Conservation (phyloP, 495 filamentous ascomycete genomes). For the Cercophora scortea region DNA sequence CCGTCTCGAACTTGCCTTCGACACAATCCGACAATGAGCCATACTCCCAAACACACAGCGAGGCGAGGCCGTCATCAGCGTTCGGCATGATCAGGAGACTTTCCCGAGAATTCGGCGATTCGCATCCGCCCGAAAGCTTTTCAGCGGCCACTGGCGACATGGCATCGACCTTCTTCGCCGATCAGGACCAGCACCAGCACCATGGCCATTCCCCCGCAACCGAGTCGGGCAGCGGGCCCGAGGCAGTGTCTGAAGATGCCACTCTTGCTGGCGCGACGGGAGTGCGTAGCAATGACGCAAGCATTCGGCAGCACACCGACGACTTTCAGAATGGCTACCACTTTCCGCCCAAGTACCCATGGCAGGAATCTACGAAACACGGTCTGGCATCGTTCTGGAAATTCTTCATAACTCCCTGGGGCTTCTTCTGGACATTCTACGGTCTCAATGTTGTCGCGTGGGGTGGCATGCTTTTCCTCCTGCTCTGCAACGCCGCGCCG, state of each 20-base stretch:
- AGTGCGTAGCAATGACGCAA: neutral
- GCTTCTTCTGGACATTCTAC: conserved; percentile 70
- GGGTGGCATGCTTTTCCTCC: conserved; percentile 85
- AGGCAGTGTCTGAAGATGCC: conserved; percentile 8
- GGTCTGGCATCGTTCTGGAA: conserved; percentile 49
- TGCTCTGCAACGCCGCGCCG: conserved; percentile 66
- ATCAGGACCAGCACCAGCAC: neutral
- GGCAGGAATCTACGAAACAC: conserved; percentile 47
- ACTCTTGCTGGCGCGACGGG: conserved; percentile 1
- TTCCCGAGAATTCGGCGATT: conserved; percentile 38
- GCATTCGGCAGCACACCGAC: conserved; percentile 2
- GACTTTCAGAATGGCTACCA: conserved; percentile 55
- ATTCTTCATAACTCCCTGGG: conserved; percentile 53
- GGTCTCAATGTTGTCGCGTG: conserved; percentile 76
- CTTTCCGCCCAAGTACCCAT: conserved; percentile 59
- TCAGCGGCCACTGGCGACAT: conserved; percentile 44
- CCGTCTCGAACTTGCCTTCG: neutral
- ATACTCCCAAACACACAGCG: conserved; percentile 3
- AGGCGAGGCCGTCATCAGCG: conserved; percentile 18
- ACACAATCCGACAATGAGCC: neutral
- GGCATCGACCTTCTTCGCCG: conserved; percentile 15
- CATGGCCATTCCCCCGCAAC: neutral
- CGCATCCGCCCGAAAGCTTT: conserved; percentile 42
- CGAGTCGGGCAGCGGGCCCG: neutral
- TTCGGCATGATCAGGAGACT: conserved; percentile 29